Base-by-base conservation (phyloP, 208 protist genomes). In the Acanthamoeba polyphaga region DNA sequence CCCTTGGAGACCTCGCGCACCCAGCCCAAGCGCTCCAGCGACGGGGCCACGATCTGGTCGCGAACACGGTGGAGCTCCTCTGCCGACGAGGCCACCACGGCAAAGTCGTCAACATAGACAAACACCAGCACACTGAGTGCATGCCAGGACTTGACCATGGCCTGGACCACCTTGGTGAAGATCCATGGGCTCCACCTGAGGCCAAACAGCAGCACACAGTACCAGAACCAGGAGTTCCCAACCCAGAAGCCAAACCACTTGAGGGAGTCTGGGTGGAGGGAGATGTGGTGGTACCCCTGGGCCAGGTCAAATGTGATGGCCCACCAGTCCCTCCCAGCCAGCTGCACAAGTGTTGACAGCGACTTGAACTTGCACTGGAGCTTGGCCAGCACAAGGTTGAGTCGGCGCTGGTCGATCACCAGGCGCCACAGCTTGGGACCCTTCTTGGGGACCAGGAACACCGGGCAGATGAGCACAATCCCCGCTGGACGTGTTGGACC, bases 241-340 rank as follows among this genome's bases (percentile, higher is more conserved):
- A 87, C 38, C 24, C 17, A 13, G 9, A 87, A 87, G 5, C 78
- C 38, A 15, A 87, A 62, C 49, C 43, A 87, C 24, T 3, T 22
- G 1, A 12, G n/a, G 7, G 78, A 87, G 22, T 87, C 17, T 5
- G 24, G 29, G 29, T 72, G 66, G 2, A 84, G 22, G 27, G 51
- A 87, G 49, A 90, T 90, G 82, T 90, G 82, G 19, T 90, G 60
- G 38, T 90, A 90, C 9, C 82, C 60, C 34, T 90, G 82, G 0
- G 82, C 82, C 22, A 90, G 51, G 32, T 90, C 24, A 15, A 62
- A 90, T 5, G 51, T 66, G 22, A 90, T 22, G 5, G 22, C 34
- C 82, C 82, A 92, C 87, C 87, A 92, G 66, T 10, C 32, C 32
- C 34, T 4, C 4, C 87, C 60, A 0, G n/a, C 46, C 24, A 49